These are phyloP conservation scores for Monosporascus sp. DNA, from an alignment of 2,329 filamentous ascomycete species.

Conservation along the genomic window DNA sequence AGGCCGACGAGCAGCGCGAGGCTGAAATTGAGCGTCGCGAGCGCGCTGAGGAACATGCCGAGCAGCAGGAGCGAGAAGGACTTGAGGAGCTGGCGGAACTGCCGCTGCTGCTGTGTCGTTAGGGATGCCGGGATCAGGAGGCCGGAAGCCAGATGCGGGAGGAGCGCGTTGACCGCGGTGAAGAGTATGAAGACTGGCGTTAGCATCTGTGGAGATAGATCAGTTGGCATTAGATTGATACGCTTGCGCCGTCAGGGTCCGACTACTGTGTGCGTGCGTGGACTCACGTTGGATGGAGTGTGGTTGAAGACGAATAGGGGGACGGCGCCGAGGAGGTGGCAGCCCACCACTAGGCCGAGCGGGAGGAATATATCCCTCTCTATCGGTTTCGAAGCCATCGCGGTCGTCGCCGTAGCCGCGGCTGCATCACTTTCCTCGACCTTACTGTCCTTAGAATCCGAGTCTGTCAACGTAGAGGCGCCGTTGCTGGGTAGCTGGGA, in stretches of 20 bases:
- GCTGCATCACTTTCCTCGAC: conserved; percentile 18
- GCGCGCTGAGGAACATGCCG: conserved; percentile 84
- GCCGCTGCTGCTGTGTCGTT: conserved; percentile 44
- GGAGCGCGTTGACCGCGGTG: conserved; percentile 44
- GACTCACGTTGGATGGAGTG: conserved; percentile 57
- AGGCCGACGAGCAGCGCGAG: conserved; percentile 82
- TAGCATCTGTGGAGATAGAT: conserved; percentile 43
- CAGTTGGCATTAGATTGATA: not conserved
- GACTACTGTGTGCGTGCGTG: not conserved
- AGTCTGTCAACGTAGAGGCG: conserved; percentile 3
- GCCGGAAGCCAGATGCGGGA: conserved; percentile 54
- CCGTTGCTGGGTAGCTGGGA: conserved; percentile 14
- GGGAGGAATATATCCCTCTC: conserved; percentile 70
- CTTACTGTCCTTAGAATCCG: conserved; percentile 13
- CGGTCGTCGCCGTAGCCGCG: conserved; percentile 14
- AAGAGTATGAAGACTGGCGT: conserved; percentile 55
- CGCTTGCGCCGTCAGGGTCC: no score
- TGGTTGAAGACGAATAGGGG: conserved; percentile 87
- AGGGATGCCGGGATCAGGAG: conserved; percentile 44
- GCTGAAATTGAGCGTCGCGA: conserved; percentile 94
- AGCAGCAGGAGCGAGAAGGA: conserved; percentile 89
- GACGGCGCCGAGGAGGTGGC: conserved; percentile 72
- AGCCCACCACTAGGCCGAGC: conserved; percentile 63
- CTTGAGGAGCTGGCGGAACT: conserved; percentile 75
- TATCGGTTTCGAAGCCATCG: conserved; percentile 12